These are phyloP conservation scores for Truncatella angustata DNA, from an alignment of 2,329 filamentous ascomycete genomes.

Conservation along the genomic window DNA sequence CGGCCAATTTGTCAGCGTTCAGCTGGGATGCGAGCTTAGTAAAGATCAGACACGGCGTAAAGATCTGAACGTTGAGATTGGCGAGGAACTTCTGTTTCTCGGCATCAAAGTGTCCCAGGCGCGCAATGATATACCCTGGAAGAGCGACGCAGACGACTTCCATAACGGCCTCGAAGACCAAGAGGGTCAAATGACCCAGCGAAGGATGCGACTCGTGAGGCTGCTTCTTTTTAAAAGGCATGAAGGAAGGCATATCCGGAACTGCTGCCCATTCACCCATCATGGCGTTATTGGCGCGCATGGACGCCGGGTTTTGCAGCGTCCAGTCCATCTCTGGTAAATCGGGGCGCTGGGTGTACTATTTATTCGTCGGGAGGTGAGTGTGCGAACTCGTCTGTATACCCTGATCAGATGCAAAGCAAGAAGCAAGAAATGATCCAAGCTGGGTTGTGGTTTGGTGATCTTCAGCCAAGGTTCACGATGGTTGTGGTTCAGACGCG, in stretches of 20 bases:
- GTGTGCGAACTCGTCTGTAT: neutral
- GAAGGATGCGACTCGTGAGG: constrained; percentile 58
- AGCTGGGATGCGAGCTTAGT: constrained; percentile 95
- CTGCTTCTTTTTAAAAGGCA: constrained; percentile 32
- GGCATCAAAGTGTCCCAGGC: constrained; percentile 88
- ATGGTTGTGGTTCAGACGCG: too few species aligned
- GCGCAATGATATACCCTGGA: constrained; percentile 89
- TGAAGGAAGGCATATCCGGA: constrained; percentile 37
- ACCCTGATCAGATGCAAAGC: neutral
- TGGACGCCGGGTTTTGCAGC: constrained; percentile 40
- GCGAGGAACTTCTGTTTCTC: constrained; percentile 96
- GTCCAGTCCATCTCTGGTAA: constrained; percentile 24
- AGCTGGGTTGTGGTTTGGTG: too few species aligned
- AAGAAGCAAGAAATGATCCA: too few species aligned
- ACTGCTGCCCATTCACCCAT: constrained; percentile 15
- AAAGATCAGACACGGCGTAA: constrained; percentile 97
- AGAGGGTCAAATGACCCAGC: constrained; percentile 67
- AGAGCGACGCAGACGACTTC: constrained; percentile 94
- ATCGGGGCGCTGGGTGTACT: neutral
- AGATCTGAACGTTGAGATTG: constrained; percentile 93
- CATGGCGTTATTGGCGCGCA: constrained; percentile 33
- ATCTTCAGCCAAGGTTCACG: too few species aligned
- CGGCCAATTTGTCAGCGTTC: constrained; percentile 83
- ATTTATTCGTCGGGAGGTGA: neutral
- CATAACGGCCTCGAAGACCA: constrained; percentile 91